Conservation (phyloP, 331 rosid species). For the Malus hybrid region DNA sequence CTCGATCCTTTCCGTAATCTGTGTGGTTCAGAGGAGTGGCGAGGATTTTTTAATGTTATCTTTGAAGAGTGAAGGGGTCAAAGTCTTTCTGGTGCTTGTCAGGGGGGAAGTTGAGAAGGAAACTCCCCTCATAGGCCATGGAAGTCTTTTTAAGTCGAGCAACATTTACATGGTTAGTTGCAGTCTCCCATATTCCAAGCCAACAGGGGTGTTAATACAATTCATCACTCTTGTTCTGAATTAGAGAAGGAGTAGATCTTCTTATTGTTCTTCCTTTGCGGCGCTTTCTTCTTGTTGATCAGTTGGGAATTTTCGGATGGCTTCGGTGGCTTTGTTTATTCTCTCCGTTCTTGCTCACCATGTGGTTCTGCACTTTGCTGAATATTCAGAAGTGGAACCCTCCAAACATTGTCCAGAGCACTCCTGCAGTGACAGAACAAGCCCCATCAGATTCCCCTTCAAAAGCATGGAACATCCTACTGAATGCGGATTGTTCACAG, state of each 20-base stretch:
- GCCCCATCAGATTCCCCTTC: conserved; percentile 17
- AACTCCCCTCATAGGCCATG: background rate
- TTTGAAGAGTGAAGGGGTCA: conserved; percentile 15
- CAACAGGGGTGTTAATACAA: conserved; percentile 3
- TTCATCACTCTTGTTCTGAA: background rate
- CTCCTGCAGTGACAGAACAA: background rate
- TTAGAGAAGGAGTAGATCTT: background rate
- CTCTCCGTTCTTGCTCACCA: conserved; percentile 5
- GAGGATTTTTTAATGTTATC: background rate
- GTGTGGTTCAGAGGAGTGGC: background rate
- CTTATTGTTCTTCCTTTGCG: background rate
- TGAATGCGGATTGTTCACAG: conserved; percentile 14
- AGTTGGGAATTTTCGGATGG: too few species aligned
- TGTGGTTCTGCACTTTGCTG: conserved; percentile 1
- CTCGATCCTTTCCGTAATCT: background rate
- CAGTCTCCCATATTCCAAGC: background rate
- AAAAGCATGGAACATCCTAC: background rate
- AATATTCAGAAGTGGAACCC: background rate
- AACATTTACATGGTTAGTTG: background rate
- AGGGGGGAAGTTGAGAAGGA: conserved; percentile 6
- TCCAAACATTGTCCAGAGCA: background rate
- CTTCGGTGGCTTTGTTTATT: background rate
- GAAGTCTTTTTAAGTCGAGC: background rate
- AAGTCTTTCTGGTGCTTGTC: conserved; percentile 15
- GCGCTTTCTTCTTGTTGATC: too few species aligned